Evolutionary conservation across 2,329 filamentous ascomycete genomes (phyloP).

Genomic region (Onygenales sp.): DNA sequence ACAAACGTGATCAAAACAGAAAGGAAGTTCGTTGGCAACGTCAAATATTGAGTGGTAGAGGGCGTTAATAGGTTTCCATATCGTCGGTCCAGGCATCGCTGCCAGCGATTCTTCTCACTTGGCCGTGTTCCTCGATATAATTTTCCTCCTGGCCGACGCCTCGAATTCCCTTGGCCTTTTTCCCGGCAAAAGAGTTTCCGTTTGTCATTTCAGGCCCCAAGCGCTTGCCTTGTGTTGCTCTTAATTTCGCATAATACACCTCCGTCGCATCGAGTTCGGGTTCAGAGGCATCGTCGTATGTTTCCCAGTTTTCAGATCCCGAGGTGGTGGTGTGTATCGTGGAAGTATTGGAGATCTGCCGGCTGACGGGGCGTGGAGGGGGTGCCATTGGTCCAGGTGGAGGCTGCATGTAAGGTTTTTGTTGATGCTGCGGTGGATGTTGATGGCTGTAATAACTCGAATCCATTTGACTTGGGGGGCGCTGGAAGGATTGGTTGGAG

Average conservation of each 20-base stretch:
- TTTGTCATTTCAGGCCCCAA: constrained; percentile 34
- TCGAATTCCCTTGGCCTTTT: constrained; percentile 38
- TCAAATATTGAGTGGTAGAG: neutral
- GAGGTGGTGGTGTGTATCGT: constrained; percentile 54
- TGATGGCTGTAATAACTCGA: constrained; percentile 20
- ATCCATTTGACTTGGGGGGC: constrained; percentile 19
- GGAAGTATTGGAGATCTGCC: constrained; percentile 67
- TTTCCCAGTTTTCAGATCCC: constrained; percentile 96
- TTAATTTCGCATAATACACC: constrained; percentile 69
- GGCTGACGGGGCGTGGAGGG: constrained; percentile 34
- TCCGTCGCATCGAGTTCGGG: constrained; percentile 65
- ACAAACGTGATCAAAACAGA: no score
- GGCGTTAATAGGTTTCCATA: constrained; percentile 30
- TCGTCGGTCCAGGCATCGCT: constrained; percentile 49
- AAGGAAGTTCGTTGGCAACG: neutral
- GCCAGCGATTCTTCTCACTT: constrained; percentile 37
- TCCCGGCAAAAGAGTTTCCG: constrained; percentile 24
- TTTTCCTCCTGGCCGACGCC: constrained; percentile 35
- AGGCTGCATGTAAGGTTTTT: constrained; percentile 26
- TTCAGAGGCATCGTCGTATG: constrained; percentile 77
- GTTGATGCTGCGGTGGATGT: constrained; percentile 6
- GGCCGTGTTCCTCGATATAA: constrained; percentile 31
- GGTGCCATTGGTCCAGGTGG: constrained; percentile 11
- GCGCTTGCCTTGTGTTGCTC: constrained; percentile 59
- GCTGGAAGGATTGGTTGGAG: constrained; percentile 24